A percentile compares a stretch with the other conserved stretches of the same genome.
Evolutionary conservation across 306 rosid genomes (phyloP).

Genomic region (Acacia crassicarpa): DNA sequence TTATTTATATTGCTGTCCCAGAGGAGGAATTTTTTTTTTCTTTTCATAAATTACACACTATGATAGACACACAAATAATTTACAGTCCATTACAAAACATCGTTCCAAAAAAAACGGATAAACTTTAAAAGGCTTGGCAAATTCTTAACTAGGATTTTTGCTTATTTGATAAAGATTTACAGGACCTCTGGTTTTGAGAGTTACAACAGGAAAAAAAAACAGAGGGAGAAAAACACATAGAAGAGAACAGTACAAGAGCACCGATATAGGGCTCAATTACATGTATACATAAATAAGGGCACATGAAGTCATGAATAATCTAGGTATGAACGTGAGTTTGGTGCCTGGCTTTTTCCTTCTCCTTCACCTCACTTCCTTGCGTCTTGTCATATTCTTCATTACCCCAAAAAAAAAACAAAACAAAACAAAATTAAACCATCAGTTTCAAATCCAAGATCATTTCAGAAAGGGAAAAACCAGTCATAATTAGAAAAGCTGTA

Average conservation of each 20-base stretch:
- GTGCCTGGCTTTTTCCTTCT: slow-evolving; percentile 69
- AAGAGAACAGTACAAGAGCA: not conserved
- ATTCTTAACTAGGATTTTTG: no score
- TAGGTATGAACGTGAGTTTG: slow-evolving; percentile 41
- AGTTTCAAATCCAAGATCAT: not conserved
- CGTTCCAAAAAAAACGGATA: no score
- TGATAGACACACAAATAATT: no score
- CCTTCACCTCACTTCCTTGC: slow-evolving; percentile 93
- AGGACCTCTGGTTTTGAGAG: not conserved
- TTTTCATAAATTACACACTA: no score
- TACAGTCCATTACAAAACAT: no score
- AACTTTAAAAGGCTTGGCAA: no score
- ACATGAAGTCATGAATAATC: not conserved
- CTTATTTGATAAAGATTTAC: not conserved
- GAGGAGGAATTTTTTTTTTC: no score
- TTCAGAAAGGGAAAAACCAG: not conserved
- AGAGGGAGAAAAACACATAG: no score
- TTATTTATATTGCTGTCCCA: no score
- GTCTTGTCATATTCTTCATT: slow-evolving; percentile 71
- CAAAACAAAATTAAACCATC: not conserved
- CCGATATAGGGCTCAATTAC: not conserved
- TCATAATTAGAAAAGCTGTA: not conserved
- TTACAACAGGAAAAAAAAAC: not conserved
- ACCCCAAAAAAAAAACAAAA: not conserved
- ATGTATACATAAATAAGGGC: not conserved